These are phyloP conservation scores for Mallotus repandus DNA, from an alignment of 441 rosid genomes.

Conservation along the genomic window DNA sequence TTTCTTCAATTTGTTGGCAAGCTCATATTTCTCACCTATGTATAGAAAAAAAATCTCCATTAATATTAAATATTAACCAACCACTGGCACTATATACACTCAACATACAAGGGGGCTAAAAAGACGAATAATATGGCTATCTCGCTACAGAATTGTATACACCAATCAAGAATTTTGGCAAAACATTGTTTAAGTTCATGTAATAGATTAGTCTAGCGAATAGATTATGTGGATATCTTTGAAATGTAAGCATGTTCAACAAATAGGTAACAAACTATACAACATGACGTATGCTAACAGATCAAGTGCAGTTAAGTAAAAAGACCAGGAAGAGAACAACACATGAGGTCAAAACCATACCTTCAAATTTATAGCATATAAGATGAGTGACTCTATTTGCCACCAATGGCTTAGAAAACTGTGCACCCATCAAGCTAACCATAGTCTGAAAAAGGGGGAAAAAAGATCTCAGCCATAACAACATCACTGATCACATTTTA, in stretches of 20 bases:
- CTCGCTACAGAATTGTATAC: no score
- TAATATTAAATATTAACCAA: not conserved
- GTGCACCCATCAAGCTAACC: slow-evolving; percentile 93
- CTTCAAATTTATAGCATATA: slow-evolving; percentile 93
- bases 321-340: no score
- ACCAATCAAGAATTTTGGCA: no score
- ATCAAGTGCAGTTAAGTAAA: not conserved
- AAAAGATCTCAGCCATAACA: not conserved
- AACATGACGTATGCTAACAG: not conserved
- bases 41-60: slow-evolving; percentile 13
- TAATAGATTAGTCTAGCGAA: no score
- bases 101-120: not conserved
- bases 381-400: slow-evolving; percentile 92
- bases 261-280: no score
- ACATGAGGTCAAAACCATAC: slow-evolving; percentile 31
- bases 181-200: no score
- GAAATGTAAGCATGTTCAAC: no score
- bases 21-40: slow-evolving; percentile 90
- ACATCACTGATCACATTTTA: not conserved
- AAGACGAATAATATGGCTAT: not conserved
- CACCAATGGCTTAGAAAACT: slow-evolving; percentile 85
- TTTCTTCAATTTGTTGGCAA: slow-evolving; percentile 71
- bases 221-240: no score
- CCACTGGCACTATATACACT: slow-evolving; percentile 1
- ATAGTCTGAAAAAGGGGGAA: slow-evolving; percentile 53